Conservation (phyloP, 345 rosid genomes). For the Corchorus capsularis region DNA sequence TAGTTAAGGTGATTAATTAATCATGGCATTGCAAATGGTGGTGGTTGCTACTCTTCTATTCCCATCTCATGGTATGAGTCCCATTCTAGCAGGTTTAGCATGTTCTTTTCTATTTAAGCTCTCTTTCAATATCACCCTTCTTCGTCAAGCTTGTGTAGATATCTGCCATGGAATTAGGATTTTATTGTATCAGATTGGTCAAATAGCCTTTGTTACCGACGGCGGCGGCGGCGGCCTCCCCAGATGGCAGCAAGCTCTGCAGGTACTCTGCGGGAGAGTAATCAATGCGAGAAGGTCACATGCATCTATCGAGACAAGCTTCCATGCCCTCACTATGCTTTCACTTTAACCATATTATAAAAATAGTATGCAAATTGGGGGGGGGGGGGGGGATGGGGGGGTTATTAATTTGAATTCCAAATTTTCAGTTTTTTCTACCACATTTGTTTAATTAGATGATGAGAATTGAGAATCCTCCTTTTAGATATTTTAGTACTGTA, state of each 20-base stretch:
- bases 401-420: too few relatives aligned
- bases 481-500: too few relatives aligned
- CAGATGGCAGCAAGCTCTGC: constrained; percentile 35
- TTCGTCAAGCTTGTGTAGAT: constrained; percentile 18
- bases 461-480: too few relatives aligned
- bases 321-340: constrained; percentile 5
- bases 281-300: constrained; percentile 10
- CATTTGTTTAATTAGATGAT: neutral
- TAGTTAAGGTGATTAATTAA: neutral
- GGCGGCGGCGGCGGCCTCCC: neutral
- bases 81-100: constrained; percentile 14
- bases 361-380: neutral
- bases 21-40: constrained; percentile 25
- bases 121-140: constrained; percentile 12
- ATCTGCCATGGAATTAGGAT: constrained; percentile 15
- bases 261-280: constrained; percentile 26
- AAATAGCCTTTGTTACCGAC: constrained; percentile 4
- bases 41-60: constrained; percentile 19
- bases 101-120: constrained; percentile 32
- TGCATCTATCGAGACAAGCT: neutral
- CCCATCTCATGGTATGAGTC: constrained; percentile 9
- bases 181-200: constrained; percentile 27
- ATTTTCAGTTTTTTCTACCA: too few relatives aligned
- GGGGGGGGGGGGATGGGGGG: too few relatives aligned
- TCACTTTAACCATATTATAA: constrained; percentile 1